phyloP scores from a whole-genome alignment of 192 early-diverging fungal genomes.

The Mortierella antarctica region DNA sequence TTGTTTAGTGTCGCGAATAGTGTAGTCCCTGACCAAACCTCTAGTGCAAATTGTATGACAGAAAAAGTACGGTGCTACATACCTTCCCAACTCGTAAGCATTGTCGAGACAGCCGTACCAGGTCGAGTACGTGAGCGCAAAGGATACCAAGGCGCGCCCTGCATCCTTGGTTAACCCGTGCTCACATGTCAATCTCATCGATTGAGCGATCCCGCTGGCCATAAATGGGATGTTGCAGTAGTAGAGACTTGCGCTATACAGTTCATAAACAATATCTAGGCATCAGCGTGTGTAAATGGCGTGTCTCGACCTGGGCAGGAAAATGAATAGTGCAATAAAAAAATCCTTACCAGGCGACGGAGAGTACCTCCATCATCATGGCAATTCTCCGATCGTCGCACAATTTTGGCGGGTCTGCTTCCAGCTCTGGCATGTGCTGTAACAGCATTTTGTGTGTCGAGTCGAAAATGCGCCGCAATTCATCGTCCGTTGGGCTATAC shows the following conservation, averaged over 20 bases:
- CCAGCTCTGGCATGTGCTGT: constrained; percentile 22
- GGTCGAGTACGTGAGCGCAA: constrained; percentile 43
- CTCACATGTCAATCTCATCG: constrained; percentile 31
- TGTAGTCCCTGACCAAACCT: too few relatives aligned
- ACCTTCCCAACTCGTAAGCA: constrained; percentile 45
- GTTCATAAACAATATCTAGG: neutral
- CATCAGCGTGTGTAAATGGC: neutral
- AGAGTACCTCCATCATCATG: constrained; percentile 49
- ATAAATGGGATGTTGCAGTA: constrained; percentile 47
- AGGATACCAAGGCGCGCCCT: constrained; percentile 37
- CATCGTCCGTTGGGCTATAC: constrained; percentile 26
- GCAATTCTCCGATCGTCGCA: constrained; percentile 29
- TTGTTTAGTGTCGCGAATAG: neutral
- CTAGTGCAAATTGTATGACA: neutral
- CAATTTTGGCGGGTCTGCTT: constrained; percentile 18
- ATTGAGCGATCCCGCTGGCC: constrained; percentile 22
- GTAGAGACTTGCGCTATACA: constrained; percentile 36
- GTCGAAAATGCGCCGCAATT: constrained; percentile 24
- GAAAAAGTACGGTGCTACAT: neutral
- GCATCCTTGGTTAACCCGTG: constrained; percentile 45
- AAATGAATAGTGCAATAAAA: neutral
- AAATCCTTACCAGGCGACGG: constrained; percentile 22
- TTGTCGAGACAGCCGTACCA: constrained; percentile 39
- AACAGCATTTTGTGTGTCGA: constrained; percentile 33
- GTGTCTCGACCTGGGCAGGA: too few relatives aligned